These are phyloP conservation scores for Ophiostoma triangulosporum DNA, from an alignment of 2,329 filamentous ascomycete species.

Conservation along the genomic window DNA sequence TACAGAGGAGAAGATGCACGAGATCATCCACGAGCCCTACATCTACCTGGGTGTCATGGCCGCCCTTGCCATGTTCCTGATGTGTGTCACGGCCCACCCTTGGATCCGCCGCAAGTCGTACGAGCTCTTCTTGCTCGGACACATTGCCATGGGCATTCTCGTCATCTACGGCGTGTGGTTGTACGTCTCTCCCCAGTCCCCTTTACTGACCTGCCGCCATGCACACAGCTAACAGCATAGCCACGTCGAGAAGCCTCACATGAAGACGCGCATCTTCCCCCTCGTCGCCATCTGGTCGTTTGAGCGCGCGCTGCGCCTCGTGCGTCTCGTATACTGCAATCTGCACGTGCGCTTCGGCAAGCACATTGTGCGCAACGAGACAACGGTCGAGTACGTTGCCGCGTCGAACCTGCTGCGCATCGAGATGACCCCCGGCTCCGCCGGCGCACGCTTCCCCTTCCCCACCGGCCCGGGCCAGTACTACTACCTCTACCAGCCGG, in stretches of 20 bases:
- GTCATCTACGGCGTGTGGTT: slow-evolving; percentile 23
- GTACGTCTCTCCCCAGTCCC: neutral
- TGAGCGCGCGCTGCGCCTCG: slow-evolving; percentile 21
- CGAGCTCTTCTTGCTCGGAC: slow-evolving; percentile 32
- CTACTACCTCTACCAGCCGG: slow-evolving; percentile 32
- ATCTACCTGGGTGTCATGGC: slow-evolving; percentile 17
- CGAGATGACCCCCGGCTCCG: slow-evolving; percentile 7
- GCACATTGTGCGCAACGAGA: slow-evolving; percentile 5
- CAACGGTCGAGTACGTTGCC: slow-evolving; percentile 6
- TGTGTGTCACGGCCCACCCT: slow-evolving; percentile 34
- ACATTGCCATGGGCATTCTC: slow-evolving; percentile 28
- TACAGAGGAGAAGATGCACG: neutral
- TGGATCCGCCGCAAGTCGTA: slow-evolving; percentile 38
- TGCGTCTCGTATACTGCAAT: slow-evolving; percentile 29
- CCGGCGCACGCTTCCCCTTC: slow-evolving; percentile 1
- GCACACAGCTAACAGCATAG: neutral
- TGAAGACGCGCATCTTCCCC: slow-evolving; percentile 11
- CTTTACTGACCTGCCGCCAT: neutral
- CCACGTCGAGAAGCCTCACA: slow-evolving; percentile 11
- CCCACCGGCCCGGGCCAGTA: slow-evolving; percentile 27
- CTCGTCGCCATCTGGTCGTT: slow-evolving; percentile 15
- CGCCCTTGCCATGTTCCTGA: slow-evolving; percentile 30
- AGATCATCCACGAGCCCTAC: neutral
- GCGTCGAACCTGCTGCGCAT: slow-evolving; percentile 10
- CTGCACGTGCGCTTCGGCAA: slow-evolving; percentile 12